phyloP scores from a whole-genome alignment of 164 flowering plant genomes.

The Sedum album region DNA sequence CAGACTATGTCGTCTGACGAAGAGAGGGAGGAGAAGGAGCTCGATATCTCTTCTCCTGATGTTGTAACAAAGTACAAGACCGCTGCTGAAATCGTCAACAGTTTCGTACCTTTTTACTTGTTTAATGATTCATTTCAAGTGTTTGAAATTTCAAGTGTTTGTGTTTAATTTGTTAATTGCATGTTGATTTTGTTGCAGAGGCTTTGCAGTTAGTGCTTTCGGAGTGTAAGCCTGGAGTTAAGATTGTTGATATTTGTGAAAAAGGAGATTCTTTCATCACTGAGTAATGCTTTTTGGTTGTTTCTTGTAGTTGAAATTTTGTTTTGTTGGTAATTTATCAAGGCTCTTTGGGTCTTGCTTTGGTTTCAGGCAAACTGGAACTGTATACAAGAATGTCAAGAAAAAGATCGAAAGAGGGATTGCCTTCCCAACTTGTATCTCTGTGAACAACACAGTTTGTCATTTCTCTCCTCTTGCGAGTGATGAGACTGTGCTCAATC shows the following conservation, averaged over 20 bases:
- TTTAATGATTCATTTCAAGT: not conserved
- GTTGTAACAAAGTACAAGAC: too few relatives aligned
- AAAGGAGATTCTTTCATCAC: conserved; percentile 76
- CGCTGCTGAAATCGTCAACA: too few relatives aligned
- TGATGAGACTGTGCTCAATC: conserved; percentile 60
- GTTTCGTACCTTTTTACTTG: too few relatives aligned
- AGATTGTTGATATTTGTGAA: too few relatives aligned
- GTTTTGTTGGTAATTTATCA: not conserved
- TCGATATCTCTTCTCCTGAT: too few relatives aligned
- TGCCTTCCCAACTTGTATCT: conserved; percentile 89
- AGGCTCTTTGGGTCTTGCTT: not conserved
- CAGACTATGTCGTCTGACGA: too few relatives aligned
- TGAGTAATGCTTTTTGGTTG: conserved; percentile 42
- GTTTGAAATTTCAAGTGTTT: not conserved
- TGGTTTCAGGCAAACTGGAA: conserved; percentile 61
- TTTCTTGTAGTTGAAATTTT: not conserved
- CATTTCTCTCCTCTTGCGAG: too few relatives aligned
- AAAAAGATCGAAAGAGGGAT: conserved; percentile 91
- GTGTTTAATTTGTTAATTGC: not conserved
- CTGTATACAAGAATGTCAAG: conserved; percentile 87
- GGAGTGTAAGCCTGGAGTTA: conserved; percentile 74
- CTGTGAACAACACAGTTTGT: conserved; percentile 83
- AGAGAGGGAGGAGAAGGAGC: too few relatives aligned
- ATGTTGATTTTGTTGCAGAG: conserved; percentile 69
- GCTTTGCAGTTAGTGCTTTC: conserved; percentile 77